phyloP scores from a whole-genome alignment of 495 filamentous ascomycete genomes.

The Aspergillus leporis region DNA sequence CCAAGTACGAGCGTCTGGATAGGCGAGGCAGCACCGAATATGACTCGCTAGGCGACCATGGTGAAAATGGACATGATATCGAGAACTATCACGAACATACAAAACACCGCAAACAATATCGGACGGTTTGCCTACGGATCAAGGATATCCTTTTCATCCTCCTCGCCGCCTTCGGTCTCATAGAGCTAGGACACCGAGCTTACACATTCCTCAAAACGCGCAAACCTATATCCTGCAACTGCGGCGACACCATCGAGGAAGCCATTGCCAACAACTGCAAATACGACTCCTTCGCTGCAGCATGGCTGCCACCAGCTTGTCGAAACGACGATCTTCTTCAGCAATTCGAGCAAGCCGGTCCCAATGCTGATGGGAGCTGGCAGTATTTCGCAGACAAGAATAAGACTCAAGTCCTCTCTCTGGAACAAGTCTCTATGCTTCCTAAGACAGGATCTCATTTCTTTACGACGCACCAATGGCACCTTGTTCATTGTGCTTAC shows the following conservation, averaged over 20 bases:
- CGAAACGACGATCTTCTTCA: slow-evolving; percentile 6
- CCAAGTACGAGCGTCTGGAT: slow-evolving; percentile 2
- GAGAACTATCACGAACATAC: too few relatives aligned
- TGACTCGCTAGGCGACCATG: neutral
- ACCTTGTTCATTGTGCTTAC: slow-evolving; percentile 8
- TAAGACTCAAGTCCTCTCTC: neutral
- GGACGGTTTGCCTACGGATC: neutral
- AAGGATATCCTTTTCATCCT: neutral
- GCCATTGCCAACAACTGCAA: slow-evolving; percentile 1
- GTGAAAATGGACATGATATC: too few relatives aligned
- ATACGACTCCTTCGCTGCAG: slow-evolving; percentile 7
- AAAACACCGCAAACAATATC: too few relatives aligned
- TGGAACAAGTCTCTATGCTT: neutral
- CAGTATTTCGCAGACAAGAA: slow-evolving; percentile 3
- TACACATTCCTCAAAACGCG: neutral
- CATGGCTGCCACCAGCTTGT: slow-evolving; percentile 8
- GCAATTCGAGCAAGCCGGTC: slow-evolving; percentile 7
- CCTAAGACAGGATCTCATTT: slow-evolving; percentile 2
- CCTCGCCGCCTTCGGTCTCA: neutral
- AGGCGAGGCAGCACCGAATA: neutral
- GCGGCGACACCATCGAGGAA: slow-evolving; percentile 3
- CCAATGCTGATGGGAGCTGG: slow-evolving; percentile 9
- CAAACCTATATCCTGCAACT: slow-evolving; percentile 7
- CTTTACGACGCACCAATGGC: slow-evolving; percentile 7
- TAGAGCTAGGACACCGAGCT: neutral